Conservation (phyloP, 495 filamentous ascomycete genomes). For the Talaromyces trachyspermus region DNA sequence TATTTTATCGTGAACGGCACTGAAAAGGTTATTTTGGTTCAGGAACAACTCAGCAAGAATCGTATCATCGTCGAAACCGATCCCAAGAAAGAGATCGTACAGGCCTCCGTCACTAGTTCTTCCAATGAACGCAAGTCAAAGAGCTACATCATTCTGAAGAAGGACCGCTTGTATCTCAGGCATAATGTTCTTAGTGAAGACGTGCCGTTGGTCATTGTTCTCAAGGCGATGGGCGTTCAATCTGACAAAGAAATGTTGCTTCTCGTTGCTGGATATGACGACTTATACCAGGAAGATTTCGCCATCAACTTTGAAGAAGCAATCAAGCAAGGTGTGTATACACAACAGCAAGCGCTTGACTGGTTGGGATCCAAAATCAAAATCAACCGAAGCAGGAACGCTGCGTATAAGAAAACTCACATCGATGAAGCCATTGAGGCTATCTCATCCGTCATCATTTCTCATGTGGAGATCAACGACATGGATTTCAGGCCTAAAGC, state of each 20-base stretch:
- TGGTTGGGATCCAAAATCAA: constrained; percentile 81
- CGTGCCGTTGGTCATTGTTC: constrained; percentile 81
- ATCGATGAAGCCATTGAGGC: constrained; percentile 87
- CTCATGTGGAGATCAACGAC: constrained; percentile 83
- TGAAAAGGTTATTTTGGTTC: constrained; percentile 96
- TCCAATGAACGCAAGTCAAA: constrained; percentile 97
- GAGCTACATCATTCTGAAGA: constrained; percentile 87
- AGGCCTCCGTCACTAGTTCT: constrained; percentile 95
- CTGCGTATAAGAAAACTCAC: constrained; percentile 54
- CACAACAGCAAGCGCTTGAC: constrained; percentile 90
- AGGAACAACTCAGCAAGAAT: constrained; percentile 98
- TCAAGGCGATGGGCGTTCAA: constrained; percentile 90
- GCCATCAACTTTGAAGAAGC: constrained; percentile 90
- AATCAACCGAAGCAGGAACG: constrained; percentile 57
- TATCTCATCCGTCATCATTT: constrained; percentile 81
- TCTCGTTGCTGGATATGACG: constrained; percentile 77
- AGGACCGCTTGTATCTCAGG: constrained; percentile 78
- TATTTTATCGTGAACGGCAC: constrained; percentile 98
- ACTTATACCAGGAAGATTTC: constrained; percentile 86
- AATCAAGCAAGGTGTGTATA: constrained; percentile 69
- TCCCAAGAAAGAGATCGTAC: constrained; percentile 81
- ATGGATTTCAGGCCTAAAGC: constrained; percentile 93
- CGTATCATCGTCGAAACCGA: constrained; percentile 93
- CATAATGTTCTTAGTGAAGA: constrained; percentile 92
- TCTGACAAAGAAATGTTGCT: constrained; percentile 91